phyloP scores from a whole-genome alignment of 2,329 filamentous ascomycete species.

The Alternaria burnsii region DNA sequence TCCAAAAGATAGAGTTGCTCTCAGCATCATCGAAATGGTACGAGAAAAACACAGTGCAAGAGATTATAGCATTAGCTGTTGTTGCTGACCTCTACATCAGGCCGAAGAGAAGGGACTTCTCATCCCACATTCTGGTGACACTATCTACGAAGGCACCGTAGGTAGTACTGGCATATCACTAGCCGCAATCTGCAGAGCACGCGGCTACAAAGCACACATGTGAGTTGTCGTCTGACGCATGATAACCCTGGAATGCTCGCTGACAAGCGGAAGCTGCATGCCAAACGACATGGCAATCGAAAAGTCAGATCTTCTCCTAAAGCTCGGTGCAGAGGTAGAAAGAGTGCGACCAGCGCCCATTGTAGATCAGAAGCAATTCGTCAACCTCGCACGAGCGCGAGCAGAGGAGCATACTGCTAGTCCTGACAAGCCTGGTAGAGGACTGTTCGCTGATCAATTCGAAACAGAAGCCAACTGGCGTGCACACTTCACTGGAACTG shows the following conservation, averaged over 20 bases:
- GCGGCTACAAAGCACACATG: slow-evolving; percentile 92
- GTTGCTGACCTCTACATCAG: slow-evolving; percentile 45
- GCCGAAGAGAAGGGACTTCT: slow-evolving; percentile 82
- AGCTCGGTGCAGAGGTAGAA: slow-evolving; percentile 92
- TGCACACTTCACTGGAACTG: slow-evolving; percentile 83
- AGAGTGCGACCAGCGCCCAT: slow-evolving; percentile 91
- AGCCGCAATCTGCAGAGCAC: slow-evolving; percentile 84
- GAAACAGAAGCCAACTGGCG: slow-evolving; percentile 89
- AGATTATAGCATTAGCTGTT: neutral
- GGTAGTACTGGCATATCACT: slow-evolving; percentile 96
- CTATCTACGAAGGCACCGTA: slow-evolving; percentile 96
- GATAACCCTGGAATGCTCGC: neutral
- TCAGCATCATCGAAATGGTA: slow-evolving; percentile 81
- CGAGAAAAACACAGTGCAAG: neutral
- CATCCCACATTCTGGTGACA: slow-evolving; percentile 82
- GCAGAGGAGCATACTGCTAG: slow-evolving; percentile 76
- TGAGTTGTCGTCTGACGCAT: slow-evolving; percentile 46
- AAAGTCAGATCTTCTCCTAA: slow-evolving; percentile 87
- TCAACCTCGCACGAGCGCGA: slow-evolving; percentile 84
- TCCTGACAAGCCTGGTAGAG: slow-evolving; percentile 69
- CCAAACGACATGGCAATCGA: slow-evolving; percentile 88
- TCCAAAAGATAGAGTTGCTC: slow-evolving; percentile 92
- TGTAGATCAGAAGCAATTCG: slow-evolving; percentile 90
- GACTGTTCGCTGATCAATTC: slow-evolving; percentile 97
- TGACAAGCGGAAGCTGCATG: slow-evolving; percentile 73